Evolutionary conservation across 2,329 filamentous ascomycete species (phyloP), one percentile per base, ranked within the genome.

Genomic region (Cercospora sp.): DNA sequence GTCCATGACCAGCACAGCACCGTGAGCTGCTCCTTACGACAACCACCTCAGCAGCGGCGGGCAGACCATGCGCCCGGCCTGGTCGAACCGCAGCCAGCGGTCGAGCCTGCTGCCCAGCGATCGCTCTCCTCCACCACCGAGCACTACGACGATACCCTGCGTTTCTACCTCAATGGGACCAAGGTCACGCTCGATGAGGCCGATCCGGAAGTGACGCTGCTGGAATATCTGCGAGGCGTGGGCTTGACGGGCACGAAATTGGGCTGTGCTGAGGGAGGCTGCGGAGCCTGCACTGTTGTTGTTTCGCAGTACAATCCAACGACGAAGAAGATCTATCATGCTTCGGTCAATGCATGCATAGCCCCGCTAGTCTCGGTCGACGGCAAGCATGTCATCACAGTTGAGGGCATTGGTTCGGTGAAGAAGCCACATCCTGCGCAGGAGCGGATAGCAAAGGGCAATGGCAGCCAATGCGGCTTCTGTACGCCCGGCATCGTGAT

Each of bases 401-500:
- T 99, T 49, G 95, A 99, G 81, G 95, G 95, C 6, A 97, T 99
- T 75, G 95, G 95, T 10, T 92, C 91, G 78, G 89, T 92, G 30
- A 90, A 95, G 79, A 88, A 86, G 51, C 95, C 95, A 5, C 95
- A 99, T 82, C 92, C 94, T 1, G 85, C 90, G 3, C 95, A 98
- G 79, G 93, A 98, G 82, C 87, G 95, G 59, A 91, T 99, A 74
- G 94, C 95, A 18, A 91, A 91, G 80, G 88, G 91, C 34, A 95
- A 97, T 81, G 95, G 95, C 60, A 97, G 92, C 74, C 94, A 99
- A 79, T 99, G 90, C 79, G 90, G 94, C 0, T 99, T 99, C 81
- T 99, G 95, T 77, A 98, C 95, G 0, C 95, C 95, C 4, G 95
- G 95, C 2, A 98, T 99, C 75, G 94, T 98, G 70, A 98, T 98